Evolutionary conservation across 495 filamentous ascomycete genomes (phyloP), one percentile per base, ranked within the genome.

Genomic region (Wilcoxina mikolae): DNA sequence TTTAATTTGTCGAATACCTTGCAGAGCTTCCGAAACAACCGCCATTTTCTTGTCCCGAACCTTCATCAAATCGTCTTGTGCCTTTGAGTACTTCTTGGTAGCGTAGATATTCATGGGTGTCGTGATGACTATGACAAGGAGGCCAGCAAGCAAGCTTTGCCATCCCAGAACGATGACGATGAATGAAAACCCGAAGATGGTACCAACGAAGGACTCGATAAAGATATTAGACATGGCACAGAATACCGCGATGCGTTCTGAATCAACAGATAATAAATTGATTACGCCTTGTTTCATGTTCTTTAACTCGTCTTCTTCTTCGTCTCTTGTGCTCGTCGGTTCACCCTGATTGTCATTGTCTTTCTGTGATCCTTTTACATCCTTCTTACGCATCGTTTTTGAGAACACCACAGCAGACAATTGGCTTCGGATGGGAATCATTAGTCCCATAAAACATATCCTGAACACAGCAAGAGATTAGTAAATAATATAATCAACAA

Each of bases 1-100:
- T 59, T 94, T 94, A 65, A 94, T 85, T 63, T 93, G 87, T 4
- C 87, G 76, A 52, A 94, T 90, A 46, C 54, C 87, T 57, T 85
- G 80, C 0, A 94, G 69, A 0, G 83, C 85, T 65, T 94, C 87
- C 0, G 83, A 85, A 11, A 94, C 74, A 0, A 88, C 74, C 0
- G 75, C 79, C 73, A 88, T 78, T 62, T 90, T 90, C 42, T 77
- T 71, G 65, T 94, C 87, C 53, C 85, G 73, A 10, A 80, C 70
- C 62, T 84, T 85, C 87, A 93, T 93, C 42, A 93, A 68, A 12
- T 72, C 70, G 53, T 82, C 80, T 60, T 88, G 83, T 10, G 82
- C 73, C 5, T 70, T 69, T 0, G 80, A 68, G 58, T 85, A 90
- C 27, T 70, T 70, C 60, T 79, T 86, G 41, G 83, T 81, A 28